Evolutionary conservation across 2,329 filamentous ascomycete genomes (phyloP), one percentile per base, ranked within the genome.

Genomic region (Ophiobolus disseminans): DNA sequence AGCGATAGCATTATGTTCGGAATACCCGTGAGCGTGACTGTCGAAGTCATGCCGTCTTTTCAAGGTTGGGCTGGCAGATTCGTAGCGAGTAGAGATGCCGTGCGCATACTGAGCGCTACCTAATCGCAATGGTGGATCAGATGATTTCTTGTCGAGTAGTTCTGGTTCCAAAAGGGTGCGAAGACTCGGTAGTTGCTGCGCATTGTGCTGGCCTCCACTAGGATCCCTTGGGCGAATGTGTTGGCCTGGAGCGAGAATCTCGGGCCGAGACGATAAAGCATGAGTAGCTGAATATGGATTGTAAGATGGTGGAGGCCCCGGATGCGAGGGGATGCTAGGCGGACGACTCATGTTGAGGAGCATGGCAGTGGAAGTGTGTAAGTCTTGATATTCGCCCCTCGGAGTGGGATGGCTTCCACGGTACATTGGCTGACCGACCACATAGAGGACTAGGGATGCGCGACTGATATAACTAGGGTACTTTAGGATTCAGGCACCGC

Each of bases 281-380:
- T 50, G 59, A 39, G 62, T 49, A 47, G 56, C 53, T 49, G 65
- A 58, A 48, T 69, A 70, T 23, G 63, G 53, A 49, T 46, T 59
- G 57, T 69, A 66, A 34, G 63, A 63, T 9, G 60, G 48, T 28
- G 63, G 58, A 58, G 66, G 66, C 22, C 63, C 66, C 54, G 63
- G 62, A 89, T 91, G 96, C 64, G 90, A 89, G 1, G 91, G 90
- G 68, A 96, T 96, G 45, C 95, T 91, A 2, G 81, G 81, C 70
- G 95, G 88, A 17, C 90, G 91, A 65, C 95, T 90, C 60, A 96
- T 91, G 31, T 88, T 80, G 40, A 89, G 89, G 65, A 72, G 62
- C 66, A 70, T 72, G 53, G 58, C 60, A 64, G 57, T 50, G 48
- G 59, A 39, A 37, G 55, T 49, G 52, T 51, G 57, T 50, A 55